Conservation (phyloP, 345 rosid genomes). For the Salix purpurea region DNA sequence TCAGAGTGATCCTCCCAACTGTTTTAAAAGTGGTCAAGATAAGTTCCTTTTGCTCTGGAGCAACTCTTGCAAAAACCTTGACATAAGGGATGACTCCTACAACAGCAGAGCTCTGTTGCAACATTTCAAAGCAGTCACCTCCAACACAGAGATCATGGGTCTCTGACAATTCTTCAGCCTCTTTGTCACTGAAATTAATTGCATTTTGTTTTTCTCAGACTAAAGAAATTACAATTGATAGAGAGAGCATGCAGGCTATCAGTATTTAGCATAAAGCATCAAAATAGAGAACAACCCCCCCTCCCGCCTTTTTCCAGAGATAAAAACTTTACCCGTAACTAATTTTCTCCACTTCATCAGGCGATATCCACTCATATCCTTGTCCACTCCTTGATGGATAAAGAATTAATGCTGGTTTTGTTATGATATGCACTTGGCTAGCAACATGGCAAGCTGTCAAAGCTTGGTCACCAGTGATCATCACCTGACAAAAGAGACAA, state of each 20-base stretch:
- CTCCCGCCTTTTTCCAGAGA: background rate
- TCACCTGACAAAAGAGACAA: conserved; percentile 49
- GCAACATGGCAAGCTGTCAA: conserved; percentile 99
- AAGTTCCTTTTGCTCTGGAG: conserved; percentile 97
- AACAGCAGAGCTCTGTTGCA: conserved; percentile 74
- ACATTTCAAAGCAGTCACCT: conserved; percentile 95
- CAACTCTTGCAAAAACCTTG: conserved; percentile 99
- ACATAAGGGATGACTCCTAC: conserved; percentile 80
- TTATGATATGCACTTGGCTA: conserved; percentile 83
- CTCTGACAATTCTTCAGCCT: conserved; percentile 67
- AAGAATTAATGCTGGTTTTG: conserved; percentile 82
- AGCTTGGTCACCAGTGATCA: conserved; percentile 99
- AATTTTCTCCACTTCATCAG: conserved; percentile 75
- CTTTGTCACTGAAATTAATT: conserved; percentile 59
- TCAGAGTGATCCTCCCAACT: conserved; percentile 84
- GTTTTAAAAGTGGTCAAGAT: conserved; percentile 86
- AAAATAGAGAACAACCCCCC: background rate
- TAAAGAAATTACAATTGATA: background rate
- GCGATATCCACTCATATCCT: conserved; percentile 79
- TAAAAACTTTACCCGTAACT: conserved; percentile 52
- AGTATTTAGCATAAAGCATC: background rate
- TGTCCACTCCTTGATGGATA: conserved; percentile 36
- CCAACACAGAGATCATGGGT: conserved; percentile 92
- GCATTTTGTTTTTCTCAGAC: conserved; percentile 20
- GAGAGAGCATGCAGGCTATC: background rate